Percentiles rank a stretch among this genome's conserved stretches.
Conservation (phyloP, 257 asterid genomes). For the Jacaranda mimosifolia region DNA sequence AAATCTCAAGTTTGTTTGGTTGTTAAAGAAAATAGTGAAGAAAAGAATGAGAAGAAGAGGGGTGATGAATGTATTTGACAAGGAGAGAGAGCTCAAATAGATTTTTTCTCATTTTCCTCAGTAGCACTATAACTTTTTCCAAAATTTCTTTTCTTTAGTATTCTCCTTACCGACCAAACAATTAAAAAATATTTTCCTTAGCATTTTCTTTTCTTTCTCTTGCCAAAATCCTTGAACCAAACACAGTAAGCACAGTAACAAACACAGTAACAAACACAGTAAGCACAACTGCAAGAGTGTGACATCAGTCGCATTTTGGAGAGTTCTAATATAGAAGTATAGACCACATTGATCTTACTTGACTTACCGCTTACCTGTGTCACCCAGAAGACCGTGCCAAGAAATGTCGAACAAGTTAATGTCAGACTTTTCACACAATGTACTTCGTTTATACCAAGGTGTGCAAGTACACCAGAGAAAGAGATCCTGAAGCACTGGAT, state of each 20-base stretch:
- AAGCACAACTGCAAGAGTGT: not conserved
- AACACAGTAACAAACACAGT: not conserved
- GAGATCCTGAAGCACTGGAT: slow-evolving; percentile 12
- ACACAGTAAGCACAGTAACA: not conserved
- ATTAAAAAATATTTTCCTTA: no score
- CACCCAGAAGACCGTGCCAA: not conserved
- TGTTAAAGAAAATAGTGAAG: no score
- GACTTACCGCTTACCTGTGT: not conserved
- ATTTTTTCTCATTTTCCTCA: no score
- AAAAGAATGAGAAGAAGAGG: no score
- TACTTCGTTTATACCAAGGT: not conserved
- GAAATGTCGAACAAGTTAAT: not conserved
- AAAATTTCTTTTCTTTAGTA: no score
- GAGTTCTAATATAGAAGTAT: not conserved
- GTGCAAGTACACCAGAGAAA: not conserved
- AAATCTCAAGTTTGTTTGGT: no score
- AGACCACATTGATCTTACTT: not conserved
- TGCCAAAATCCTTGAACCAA: no score
- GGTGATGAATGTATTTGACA: no score
- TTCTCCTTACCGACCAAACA: no score
- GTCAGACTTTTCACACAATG: not conserved
- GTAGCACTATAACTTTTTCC: no score
- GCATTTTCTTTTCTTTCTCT: no score
- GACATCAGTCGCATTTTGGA: not conserved
- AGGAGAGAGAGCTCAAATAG: no score